Evolutionary conservation across 176 grass and related monocot genomes (phyloP).

Genomic region (bread wheat (Triticum aestivum)): DNA sequence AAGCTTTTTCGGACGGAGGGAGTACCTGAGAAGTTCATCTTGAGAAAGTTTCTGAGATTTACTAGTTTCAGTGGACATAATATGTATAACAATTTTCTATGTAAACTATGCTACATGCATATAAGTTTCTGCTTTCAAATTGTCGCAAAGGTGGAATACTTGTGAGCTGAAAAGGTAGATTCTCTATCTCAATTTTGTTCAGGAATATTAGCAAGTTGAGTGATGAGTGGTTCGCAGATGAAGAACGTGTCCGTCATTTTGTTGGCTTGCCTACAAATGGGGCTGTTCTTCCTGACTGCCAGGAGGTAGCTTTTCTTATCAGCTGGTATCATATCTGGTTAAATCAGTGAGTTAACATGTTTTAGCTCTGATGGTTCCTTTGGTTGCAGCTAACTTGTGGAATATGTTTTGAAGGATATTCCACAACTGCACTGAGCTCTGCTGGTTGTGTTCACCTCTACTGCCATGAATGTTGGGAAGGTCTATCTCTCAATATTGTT

Average conservation of each 20-base stretch:
- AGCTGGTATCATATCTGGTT: slow-evolving; percentile 1
- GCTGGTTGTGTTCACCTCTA: slow-evolving; percentile 79
- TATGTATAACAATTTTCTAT: background rate
- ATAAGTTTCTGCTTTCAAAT: background rate
- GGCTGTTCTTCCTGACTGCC: background rate
- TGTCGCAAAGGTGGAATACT: background rate
- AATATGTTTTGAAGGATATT: slow-evolving; percentile 91
- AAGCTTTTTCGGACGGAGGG: no score
- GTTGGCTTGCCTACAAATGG: slow-evolving; percentile 21
- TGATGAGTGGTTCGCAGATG: slow-evolving; percentile 90
- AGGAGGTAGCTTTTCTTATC: slow-evolving; percentile 12
- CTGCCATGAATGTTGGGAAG: slow-evolving; percentile 86
- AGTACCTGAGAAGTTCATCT: background rate
- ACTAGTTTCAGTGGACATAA: slow-evolving; percentile 8
- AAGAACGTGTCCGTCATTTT: slow-evolving; percentile 56
- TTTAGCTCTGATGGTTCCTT: slow-evolving; percentile 33
- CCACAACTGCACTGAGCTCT: slow-evolving; percentile 49
- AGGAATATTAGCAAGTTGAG: slow-evolving; percentile 37
- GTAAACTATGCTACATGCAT: slow-evolving; percentile 3
- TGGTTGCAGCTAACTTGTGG: slow-evolving; percentile 87
- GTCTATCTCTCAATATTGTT: background rate
- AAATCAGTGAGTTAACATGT: slow-evolving; percentile 8
- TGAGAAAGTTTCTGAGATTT: background rate
- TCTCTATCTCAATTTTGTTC: background rate
- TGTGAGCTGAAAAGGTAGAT: background rate